Base-by-base conservation (phyloP, 2,329 filamentous ascomycete species). In the Penicillium crustosum region DNA sequence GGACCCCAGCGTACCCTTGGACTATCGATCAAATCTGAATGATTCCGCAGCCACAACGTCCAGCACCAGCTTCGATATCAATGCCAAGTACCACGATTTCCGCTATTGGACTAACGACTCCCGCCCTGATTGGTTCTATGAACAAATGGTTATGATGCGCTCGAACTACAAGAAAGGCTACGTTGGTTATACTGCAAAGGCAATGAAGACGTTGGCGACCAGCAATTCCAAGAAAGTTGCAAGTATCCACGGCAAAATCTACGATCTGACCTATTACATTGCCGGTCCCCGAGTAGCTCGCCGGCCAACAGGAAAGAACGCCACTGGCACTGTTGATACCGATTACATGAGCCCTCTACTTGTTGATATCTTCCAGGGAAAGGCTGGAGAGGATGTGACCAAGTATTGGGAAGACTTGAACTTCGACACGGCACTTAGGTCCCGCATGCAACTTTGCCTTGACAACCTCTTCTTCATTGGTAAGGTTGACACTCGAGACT, bases 391-490 rank as follows among this genome's bases (percentile, higher is more conserved):
- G 39, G 94, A 99, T 71, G 82, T 97, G 36, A 90, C 88, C 41
- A 88, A 93, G 72, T 86, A 89, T 67, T 99, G 91, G 90, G 81
- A 93, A 44, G 80, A 84, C 1, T 81, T 97, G 25, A 74, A 77
- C 6, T 74, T 96, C 45, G 80, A 83, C 58, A 42, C 77, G 0
- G 80, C 71, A 0, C 70, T 85, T 64, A 89, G 88, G 66, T 68
- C 74, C 21, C 82, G 87, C 35, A 95, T 96, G 90, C 81, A 87
- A 71, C 80, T 86, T 1, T 99, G 94, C 70, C 82, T 99, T 53
- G 88, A 97, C 77, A 96, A 97, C 66, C 82, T 99, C 38, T 99
- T 97, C 79, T 97, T 94, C 70, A 86, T 97, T 23, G 94, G 92
- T 31, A 88, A 95, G 61, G 81, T 96, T 3, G 94, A 99, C 72